Evolutionary conservation across 129 eudicot genomes (phyloP).

Genomic region (carrot (Daucus carota)): DH1_v3.0 NC_030389.2:7740501-7741000

Average conservation of each 20-base stretch:
- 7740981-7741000: conserved; percentile 72
- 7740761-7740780: conserved; percentile 4
- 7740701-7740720: too few relatives aligned
- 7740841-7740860: conserved; percentile 96
- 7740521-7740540: too few relatives aligned
- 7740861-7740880: conserved; percentile 96
- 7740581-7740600: too few relatives aligned
- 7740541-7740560: too few relatives aligned
- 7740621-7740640: too few relatives aligned
- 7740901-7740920: conserved; percentile 97
- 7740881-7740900: conserved; percentile 94
- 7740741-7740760: too few relatives aligned
- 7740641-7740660: too few relatives aligned
- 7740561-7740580: too few relatives aligned
- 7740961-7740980: conserved; percentile 94
- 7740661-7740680: too few relatives aligned
- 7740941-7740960: conserved; percentile 83
- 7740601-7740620: too few relatives aligned
- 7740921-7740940: conserved; percentile 94
- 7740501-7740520: too few relatives aligned
- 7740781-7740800: conserved; percentile 45
- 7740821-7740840: conserved; percentile 94
- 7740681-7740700: too few relatives aligned
- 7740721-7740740: neutral
- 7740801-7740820: conserved; percentile 94